These are phyloP conservation scores for Inonotus obliquus DNA, from an alignment of 1,284 basidiomycete species.

Conservation along the genomic window DNA sequence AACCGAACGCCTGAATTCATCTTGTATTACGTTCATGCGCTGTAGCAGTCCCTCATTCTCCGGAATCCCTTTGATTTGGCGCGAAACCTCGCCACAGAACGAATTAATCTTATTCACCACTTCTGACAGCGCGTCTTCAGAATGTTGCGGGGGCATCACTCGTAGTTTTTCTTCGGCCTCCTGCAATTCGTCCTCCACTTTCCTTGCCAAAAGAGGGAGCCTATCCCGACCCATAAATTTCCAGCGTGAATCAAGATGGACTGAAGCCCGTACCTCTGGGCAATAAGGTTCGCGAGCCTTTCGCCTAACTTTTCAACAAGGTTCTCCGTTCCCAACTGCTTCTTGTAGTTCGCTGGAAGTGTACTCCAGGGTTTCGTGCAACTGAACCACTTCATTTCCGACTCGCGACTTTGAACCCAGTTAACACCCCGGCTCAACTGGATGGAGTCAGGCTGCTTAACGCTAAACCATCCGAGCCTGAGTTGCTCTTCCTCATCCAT, in stretches of 20 bases:
- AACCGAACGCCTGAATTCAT: conserved; percentile 43
- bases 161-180: conserved; percentile 34
- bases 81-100: conserved; percentile 42
- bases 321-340: conserved; percentile 47
- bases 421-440: conserved; percentile 39
- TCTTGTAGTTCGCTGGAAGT: conserved; percentile 42
- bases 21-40: conserved; percentile 44
- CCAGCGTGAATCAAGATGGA: background rate
- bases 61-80: conserved; percentile 48
- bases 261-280: conserved; percentile 36
- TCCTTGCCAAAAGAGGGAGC: conserved; percentile 54
- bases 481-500: conserved; percentile 51
- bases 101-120: conserved; percentile 42
- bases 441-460: conserved; percentile 56
- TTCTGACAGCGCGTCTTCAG: conserved; percentile 50
- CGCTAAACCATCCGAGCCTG: conserved; percentile 66
- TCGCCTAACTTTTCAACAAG: conserved; percentile 51
- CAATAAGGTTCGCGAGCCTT: conserved; percentile 54
- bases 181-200: conserved; percentile 41
- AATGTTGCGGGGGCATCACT: conserved; percentile 47
- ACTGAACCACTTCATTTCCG: conserved; percentile 68
- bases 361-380: conserved; percentile 50
- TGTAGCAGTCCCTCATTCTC: conserved; percentile 48
- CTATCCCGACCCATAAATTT: conserved; percentile 35
- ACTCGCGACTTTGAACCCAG: conserved; percentile 52